phyloP scores from a whole-genome alignment of 371 early-diverging fungal species.

The Mortierella sp. region DNA sequence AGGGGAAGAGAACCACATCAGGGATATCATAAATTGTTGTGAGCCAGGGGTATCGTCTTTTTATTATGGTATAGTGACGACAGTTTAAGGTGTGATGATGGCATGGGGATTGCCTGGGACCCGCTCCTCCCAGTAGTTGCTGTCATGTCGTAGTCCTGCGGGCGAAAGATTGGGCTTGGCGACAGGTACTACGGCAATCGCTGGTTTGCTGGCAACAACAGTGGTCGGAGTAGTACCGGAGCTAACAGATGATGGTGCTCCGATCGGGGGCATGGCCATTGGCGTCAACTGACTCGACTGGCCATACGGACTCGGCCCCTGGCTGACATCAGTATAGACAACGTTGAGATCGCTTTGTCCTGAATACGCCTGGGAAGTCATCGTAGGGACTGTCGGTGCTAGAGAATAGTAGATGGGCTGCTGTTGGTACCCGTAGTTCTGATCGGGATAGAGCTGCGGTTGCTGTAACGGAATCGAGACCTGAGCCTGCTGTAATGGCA shows the following conservation, averaged over 20 bases:
- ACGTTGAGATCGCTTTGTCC: not conserved
- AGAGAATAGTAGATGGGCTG: slow-evolving; percentile 14
- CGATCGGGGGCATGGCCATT: not conserved
- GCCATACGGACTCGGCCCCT: not conserved
- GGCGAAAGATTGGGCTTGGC: not conserved
- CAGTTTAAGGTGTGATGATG: slow-evolving; percentile 12
- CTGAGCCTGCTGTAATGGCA: slow-evolving; percentile 2
- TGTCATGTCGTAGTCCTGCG: not conserved
- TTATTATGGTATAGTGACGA: not conserved
- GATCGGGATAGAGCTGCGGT: slow-evolving; percentile 18
- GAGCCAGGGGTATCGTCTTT: not conserved
- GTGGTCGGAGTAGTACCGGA: not conserved
- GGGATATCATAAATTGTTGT: not conserved
- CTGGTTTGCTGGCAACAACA: not conserved
- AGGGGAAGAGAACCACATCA: no score
- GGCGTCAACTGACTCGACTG: not conserved
- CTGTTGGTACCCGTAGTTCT: slow-evolving; percentile 20
- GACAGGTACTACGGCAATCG: not conserved
- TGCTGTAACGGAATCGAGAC: not conserved
- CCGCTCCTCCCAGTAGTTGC: slow-evolving; percentile 28
- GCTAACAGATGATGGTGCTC: not conserved
- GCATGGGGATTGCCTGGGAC: slow-evolving; percentile 42
- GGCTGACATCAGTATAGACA: not conserved
- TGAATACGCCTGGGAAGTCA: not conserved
- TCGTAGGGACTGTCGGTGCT: not conserved